Evolutionary conservation across 305 asterid genomes (phyloP).

Genomic region (Salvia sclarea): DNA sequence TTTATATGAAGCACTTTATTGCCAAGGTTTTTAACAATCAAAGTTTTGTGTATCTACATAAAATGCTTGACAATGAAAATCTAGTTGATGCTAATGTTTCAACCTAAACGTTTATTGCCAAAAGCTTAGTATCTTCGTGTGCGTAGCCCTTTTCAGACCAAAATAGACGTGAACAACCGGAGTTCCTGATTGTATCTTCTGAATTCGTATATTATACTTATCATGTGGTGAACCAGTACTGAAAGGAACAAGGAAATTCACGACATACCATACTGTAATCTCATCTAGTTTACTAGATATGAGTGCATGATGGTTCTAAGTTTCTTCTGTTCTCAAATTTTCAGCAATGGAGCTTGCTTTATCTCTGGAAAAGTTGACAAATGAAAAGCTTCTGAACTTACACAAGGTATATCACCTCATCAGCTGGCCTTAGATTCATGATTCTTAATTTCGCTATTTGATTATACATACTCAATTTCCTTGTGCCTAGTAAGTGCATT

Average conservation of each 20-base stretch:
- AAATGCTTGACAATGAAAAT: not conserved
- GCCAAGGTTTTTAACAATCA: not conserved
- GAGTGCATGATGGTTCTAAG: not conserved
- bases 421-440: not conserved
- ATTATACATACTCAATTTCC: not conserved
- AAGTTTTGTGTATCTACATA: not conserved
- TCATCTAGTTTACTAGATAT: not conserved
- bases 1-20: not conserved
- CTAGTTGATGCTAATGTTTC: conserved; percentile 13
- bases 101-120: not conserved
- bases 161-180: not conserved
- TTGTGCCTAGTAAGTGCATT: not conserved
- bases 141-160: not conserved
- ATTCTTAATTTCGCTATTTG: not conserved
- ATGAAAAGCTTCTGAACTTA: conserved; percentile 31
- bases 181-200: not conserved
- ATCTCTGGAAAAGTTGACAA: conserved; percentile 32
- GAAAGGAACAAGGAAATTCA: not conserved
- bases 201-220: not conserved
- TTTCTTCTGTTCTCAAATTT: not conserved
- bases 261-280: not conserved
- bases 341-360: conserved; percentile 35
- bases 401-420: conserved; percentile 28
- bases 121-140: not conserved
- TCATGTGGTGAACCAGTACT: not conserved